Percentiles rank a stretch among this genome's conserved stretches.
These are phyloP conservation scores for Phaeosphaeriaceae sp. DNA, from an alignment of 2,329 filamentous ascomycete species.

Conservation along the genomic window DNA sequence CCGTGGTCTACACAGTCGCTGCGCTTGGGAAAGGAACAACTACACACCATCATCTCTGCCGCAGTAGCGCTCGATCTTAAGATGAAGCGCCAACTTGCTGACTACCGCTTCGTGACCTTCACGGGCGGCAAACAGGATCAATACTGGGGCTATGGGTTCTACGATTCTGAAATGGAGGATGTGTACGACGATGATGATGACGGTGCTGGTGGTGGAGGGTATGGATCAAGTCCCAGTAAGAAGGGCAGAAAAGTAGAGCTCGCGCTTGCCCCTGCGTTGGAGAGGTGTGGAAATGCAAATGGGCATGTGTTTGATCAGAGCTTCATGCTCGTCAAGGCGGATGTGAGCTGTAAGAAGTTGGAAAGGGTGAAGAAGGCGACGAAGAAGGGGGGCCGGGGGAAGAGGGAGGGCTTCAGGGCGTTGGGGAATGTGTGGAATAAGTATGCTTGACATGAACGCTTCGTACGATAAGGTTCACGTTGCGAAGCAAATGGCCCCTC, in stretches of 20 bases:
- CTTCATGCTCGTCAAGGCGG: conserved; percentile 47
- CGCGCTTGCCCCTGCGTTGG: conserved; percentile 45
- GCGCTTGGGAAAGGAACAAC: conserved; percentile 38
- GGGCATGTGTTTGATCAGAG: conserved; percentile 47
- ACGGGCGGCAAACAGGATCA: conserved; percentile 41
- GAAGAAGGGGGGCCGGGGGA: neutral
- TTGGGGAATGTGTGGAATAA: neutral
- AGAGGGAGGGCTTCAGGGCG: neutral
- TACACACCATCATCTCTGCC: conserved; percentile 44
- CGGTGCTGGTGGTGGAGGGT: conserved; percentile 11
- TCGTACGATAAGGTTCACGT: too few relatives aligned
- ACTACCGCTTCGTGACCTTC: conserved; percentile 48
- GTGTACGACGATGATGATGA: conserved; percentile 37
- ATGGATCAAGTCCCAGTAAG: conserved; percentile 13
- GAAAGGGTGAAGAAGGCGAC: conserved; percentile 26
- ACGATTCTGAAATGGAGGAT: conserved; percentile 49
- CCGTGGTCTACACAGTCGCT: conserved; percentile 42
- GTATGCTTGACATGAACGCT: neutral
- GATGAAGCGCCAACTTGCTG: conserved; percentile 46
- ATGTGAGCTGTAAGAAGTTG: conserved; percentile 45
- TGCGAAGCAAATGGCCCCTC: too few relatives aligned
- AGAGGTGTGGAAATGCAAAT: conserved; percentile 48
- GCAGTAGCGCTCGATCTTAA: conserved; percentile 47
- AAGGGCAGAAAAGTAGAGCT: conserved; percentile 40
- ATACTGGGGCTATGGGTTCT: conserved; percentile 45